phyloP scores from a whole-genome alignment of 768 basidiomycete species.

The Neoboletus subvelutipes region DNA sequence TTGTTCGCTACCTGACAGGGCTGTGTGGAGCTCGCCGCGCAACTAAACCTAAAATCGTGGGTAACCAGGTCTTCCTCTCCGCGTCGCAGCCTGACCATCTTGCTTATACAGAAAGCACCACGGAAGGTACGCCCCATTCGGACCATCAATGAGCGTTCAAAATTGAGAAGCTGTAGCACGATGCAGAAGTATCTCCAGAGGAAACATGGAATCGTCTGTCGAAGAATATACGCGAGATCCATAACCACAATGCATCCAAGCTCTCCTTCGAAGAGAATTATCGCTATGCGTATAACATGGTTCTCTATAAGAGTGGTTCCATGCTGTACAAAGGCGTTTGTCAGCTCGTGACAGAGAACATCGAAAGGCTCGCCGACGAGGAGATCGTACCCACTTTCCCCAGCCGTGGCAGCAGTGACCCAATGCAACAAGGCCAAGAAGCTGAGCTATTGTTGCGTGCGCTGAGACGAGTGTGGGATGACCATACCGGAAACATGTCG shows the following conservation, averaged over 20 bases:
- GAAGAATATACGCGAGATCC: constrained; percentile 89
- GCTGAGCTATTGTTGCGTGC: constrained; percentile 85
- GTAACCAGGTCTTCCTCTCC: constrained; percentile 28
- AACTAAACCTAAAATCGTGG: constrained; percentile 43
- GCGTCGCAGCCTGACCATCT: constrained; percentile 20
- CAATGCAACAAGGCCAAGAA: constrained; percentile 75
- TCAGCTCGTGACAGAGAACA: constrained; percentile 75
- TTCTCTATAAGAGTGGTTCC: constrained; percentile 80
- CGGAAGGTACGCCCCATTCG: constrained; percentile 41
- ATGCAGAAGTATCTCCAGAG: constrained; percentile 71
- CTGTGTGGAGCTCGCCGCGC: constrained; percentile 27
- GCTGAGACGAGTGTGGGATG: constrained; percentile 85
- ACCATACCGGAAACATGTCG: constrained; percentile 85
- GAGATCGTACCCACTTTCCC: constrained; percentile 85
- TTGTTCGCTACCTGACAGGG: constrained; percentile 13
- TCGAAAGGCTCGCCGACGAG: constrained; percentile 73
- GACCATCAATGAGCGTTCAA: not conserved
- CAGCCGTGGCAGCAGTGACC: constrained; percentile 61
- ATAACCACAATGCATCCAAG: constrained; percentile 87
- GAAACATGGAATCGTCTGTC: constrained; percentile 83
- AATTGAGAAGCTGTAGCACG: constrained; percentile 49
- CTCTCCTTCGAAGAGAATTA: constrained; percentile 94
- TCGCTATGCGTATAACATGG: constrained; percentile 92
- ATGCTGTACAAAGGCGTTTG: constrained; percentile 85
- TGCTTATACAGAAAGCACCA: constrained; percentile 41